Evolutionary conservation across 139 green algal species (phyloP).

Genomic region (Mesostigma viride): DNA sequence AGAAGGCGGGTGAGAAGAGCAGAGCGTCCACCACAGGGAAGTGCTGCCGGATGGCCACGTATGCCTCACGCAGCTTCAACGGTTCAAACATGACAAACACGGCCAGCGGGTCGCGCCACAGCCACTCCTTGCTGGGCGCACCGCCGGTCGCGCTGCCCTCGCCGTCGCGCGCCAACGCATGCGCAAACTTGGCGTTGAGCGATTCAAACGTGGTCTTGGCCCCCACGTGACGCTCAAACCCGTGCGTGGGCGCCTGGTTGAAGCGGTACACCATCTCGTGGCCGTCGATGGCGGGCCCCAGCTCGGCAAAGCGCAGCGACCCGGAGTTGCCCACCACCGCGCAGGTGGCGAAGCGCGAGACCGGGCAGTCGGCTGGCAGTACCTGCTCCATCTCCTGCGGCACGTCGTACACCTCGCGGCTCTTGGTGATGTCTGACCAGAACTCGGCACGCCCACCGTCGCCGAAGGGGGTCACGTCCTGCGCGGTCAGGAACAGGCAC

Average conservation of each 20-base stretch:
- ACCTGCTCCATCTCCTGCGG: slow-evolving; percentile 8
- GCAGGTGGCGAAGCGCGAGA: background rate
- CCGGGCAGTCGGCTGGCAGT: slow-evolving; percentile 12
- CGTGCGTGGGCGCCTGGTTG: slow-evolving; percentile 14
- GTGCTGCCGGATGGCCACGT: slow-evolving; percentile 9
- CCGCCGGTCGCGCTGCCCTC: background rate
- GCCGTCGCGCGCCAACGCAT: slow-evolving; percentile 15
- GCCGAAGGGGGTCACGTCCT: too few relatives aligned
- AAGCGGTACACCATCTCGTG: background rate
- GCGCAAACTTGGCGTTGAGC: slow-evolving; percentile 25
- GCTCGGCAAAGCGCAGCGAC: background rate
- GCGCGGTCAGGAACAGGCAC: too few relatives aligned
- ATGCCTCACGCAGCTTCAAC: slow-evolving; percentile 23
- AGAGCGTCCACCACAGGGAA: slow-evolving; percentile 16
- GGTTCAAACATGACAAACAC: slow-evolving; percentile 27
- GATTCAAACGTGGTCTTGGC: slow-evolving; percentile 11
- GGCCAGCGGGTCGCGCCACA: slow-evolving; percentile 21
- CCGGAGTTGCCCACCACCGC: background rate
- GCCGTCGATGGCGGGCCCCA: background rate
- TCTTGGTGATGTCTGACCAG: too few relatives aligned
- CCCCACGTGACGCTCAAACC: slow-evolving; percentile 26
- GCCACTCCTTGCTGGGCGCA: slow-evolving; percentile 6
- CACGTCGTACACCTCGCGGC: slow-evolving; percentile 8
- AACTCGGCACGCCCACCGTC: too few relatives aligned
- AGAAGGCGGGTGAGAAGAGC: slow-evolving; percentile 21